Base-by-base conservation (phyloP, 441 rosid species). In the Populus hybrid region DNA sequence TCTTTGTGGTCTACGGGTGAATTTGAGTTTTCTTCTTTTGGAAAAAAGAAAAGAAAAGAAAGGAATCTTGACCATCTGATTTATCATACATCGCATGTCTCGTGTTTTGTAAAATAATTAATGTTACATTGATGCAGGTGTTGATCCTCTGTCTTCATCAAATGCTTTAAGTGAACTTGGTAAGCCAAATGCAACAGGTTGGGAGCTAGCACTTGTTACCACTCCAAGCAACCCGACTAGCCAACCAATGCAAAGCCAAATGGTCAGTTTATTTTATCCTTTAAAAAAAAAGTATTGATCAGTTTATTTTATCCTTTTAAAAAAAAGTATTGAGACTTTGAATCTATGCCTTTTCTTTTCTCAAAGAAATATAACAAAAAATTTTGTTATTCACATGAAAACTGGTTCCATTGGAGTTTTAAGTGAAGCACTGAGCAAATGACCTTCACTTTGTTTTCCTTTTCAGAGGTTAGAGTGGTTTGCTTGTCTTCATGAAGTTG, bases 161-260 rank as follows among this genome's bases (percentile, higher is more conserved):
- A 83, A 46, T 68, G 89, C 89, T 46, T 85, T 89, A 75, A 85
- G 81, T 82, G 91, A 89, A 72, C 83, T 91, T 1, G 85, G 89
- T 71, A 83, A 81, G 69, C 74, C 77, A 67, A 72, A 77, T 69
- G 78, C 82, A 76, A 80, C 83, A 3, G 98, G 97, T 59, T 94
- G 98, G 98, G 98, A 94, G 83, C 88, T 94, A 66, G 93, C 98
- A 9, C 87, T 94, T 57, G 93, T 94, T 78, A 86, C 94, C 38
- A 70, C 94, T 30, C 93, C 91, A 4, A 87, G 85, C 85, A 88
- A 83, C 84, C 78, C 84, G 71, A 82, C 83, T 38, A 67, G 75
- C 73, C 87, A 76, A 23, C 38, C 61, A 0, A 53, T 67, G 21
- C 83, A 87, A 50, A 85, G 69, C 84, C 87, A 88, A 82, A 66